Evolutionary conservation across 164 flowering plant species (phyloP), one percentile per base, ranked within the genome.

Genomic region (Kingdonia uniflora): DNA sequence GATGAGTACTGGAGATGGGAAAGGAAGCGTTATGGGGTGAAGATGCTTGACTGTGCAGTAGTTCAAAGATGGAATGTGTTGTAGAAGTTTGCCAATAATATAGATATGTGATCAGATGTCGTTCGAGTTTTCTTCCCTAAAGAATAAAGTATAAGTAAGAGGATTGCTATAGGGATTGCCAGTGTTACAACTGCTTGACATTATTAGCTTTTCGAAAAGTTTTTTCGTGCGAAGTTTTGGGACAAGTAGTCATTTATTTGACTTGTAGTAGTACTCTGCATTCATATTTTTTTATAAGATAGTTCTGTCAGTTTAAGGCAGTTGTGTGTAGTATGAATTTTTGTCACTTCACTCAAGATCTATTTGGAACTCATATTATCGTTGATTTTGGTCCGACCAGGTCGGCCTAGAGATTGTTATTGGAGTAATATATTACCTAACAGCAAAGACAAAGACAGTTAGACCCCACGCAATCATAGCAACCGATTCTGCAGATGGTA

Each of bases 381-480:
- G 8, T 8, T 29, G 35, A 8, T 29, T 29, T 4, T 8, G 8
- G 35, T 29, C 35, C n/a, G n/a, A n/a, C n/a, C n/a, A n/a, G n/a
- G n/a, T n/a, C n/a, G n/a, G n/a, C n/a, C n/a, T n/a, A n/a, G n/a
- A n/a, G n/a, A n/a, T n/a, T n/a, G n/a, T n/a, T n/a, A n/a, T n/a
- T n/a, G n/a, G n/a, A n/a, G n/a, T n/a, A n/a, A n/a, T n/a, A n/a
- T n/a, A n/a, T n/a, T n/a, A n/a, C n/a, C n/a, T n/a, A n/a, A n/a
- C n/a, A n/a, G n/a, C n/a, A n/a, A n/a, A n/a, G n/a, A n/a, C 87
- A 11, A 87, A 85, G 22, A 79, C 63, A 50, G 96, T 91, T 19
- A 87, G 84, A 59, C 80, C 52, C 96, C 95, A 85, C 24, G 96
- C 89, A 52, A 83, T 74, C 15, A 71, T 54, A 2, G 87, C 97